Conservation (phyloP, 495 filamentous ascomycete genomes). For the Penicillium tannophilum region DNA sequence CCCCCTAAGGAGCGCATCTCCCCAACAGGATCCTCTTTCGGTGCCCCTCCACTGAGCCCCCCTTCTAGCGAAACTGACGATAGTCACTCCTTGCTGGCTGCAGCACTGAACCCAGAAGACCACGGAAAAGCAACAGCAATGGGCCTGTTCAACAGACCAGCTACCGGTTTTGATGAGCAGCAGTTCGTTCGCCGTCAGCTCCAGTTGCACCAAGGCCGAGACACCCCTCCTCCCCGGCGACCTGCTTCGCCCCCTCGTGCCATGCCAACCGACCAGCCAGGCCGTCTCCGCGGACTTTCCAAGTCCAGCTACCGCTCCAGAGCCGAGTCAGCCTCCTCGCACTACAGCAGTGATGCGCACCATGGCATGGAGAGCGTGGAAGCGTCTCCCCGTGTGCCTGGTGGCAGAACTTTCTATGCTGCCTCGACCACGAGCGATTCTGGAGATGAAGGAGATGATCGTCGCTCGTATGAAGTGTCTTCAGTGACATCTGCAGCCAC, state of each 20-base stretch:
- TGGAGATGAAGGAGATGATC: conserved; percentile 41
- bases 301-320: conserved; percentile 48
- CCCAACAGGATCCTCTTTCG: conserved; percentile 32
- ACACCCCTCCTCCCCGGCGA: conserved; percentile 41
- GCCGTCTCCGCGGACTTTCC: conserved; percentile 37
- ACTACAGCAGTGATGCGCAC: conserved; percentile 43
- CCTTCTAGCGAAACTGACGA: conserved; percentile 72
- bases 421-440: conserved; percentile 47
- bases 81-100: conserved; percentile 49
- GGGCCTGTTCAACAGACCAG: conserved; percentile 81
- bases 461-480: conserved; percentile 24
- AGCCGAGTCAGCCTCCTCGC: conserved; percentile 49
- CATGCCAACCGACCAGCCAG: conserved; percentile 35
- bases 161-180: conserved; percentile 75
- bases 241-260: conserved; percentile 36
- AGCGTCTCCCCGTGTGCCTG: conserved; percentile 33
- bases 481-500: conserved; percentile 30
- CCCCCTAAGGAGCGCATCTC: conserved; percentile 29
- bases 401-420: conserved; percentile 45
- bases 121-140: conserved; percentile 83
- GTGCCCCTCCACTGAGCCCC: conserved; percentile 70
- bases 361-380: conserved; percentile 32
- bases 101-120: conserved; percentile 72
- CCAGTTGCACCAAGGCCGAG: conserved; percentile 71
- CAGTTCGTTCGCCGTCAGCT: conserved; percentile 81